Conservation (phyloP, 2,329 filamentous ascomycete species). For the Mycosphaerella sp. region DNA sequence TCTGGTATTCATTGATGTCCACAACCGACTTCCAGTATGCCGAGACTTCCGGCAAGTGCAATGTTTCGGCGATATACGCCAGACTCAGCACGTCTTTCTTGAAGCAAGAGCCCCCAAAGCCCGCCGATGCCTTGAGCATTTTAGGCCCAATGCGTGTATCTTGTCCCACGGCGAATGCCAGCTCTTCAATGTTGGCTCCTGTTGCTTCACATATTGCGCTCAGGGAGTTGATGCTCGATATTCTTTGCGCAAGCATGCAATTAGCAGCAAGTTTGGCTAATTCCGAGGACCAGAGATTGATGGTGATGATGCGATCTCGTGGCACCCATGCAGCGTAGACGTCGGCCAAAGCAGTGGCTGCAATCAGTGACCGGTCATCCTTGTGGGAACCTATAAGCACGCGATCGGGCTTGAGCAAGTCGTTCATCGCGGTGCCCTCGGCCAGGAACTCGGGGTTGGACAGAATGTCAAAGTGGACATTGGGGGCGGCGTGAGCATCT, state of each 20-base stretch:
- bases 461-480: constrained; percentile 65
- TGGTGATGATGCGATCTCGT: constrained; percentile 59
- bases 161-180: constrained; percentile 58
- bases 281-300: constrained; percentile 72
- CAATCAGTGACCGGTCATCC: constrained; percentile 54
- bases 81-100: constrained; percentile 72
- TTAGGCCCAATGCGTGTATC: constrained; percentile 66
- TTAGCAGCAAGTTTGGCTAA: constrained; percentile 74
- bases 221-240: constrained; percentile 74
- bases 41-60: constrained; percentile 64
- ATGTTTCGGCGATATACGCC: constrained; percentile 64
- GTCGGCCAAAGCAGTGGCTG: constrained; percentile 57
- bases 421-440: constrained; percentile 67
- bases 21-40: constrained; percentile 71
- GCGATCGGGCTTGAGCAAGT: constrained; percentile 65
- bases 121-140: constrained; percentile 68
- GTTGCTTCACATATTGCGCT: constrained; percentile 73
- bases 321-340: constrained; percentile 70
- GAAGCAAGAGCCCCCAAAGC: constrained; percentile 77
- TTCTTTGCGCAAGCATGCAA: constrained; percentile 72
- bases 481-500: constrained; percentile 49
- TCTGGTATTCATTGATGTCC: constrained; percentile 70
- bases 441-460: constrained; percentile 79
- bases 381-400: constrained; percentile 66
- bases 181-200: constrained; percentile 68